Conservation (phyloP, 2,329 filamentous ascomycete genomes). For the Apiospora koreana region DNA sequence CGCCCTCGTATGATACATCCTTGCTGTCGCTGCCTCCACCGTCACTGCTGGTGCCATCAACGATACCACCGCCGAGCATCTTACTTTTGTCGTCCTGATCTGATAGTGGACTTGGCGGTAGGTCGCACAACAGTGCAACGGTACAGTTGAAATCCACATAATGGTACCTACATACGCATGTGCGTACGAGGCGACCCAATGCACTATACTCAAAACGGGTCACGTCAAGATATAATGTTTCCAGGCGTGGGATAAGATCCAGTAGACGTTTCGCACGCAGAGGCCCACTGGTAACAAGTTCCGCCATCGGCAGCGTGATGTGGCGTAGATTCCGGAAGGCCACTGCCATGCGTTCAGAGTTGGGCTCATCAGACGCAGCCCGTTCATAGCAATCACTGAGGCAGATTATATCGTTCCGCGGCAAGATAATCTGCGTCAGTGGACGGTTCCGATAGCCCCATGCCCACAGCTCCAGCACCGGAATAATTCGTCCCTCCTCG, state of each 20-base stretch:
- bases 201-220: not conserved
- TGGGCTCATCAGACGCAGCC: no score
- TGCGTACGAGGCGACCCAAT: no score
- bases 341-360: no score
- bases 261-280: not conserved
- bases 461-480: not conserved
- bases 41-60: not conserved
- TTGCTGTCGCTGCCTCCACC: no score
- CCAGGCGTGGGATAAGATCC: not conserved
- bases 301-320: not conserved
- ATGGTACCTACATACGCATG: not conserved
- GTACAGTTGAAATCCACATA: not conserved
- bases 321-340: not conserved
- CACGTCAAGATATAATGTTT: not conserved
- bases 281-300: no score
- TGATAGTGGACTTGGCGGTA: not conserved
- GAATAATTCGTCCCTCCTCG: not conserved
- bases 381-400: not conserved
- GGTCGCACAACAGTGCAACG: not conserved
- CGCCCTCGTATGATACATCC: not conserved
- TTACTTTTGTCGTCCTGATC: not conserved
- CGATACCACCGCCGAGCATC: not conserved
- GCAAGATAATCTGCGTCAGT: not conserved
- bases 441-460: not conserved
- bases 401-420: not conserved